These are phyloP conservation scores for Hygrocybe coccinea DNA, from an alignment of 768 basidiomycete genomes.

Conservation along the genomic window DNA sequence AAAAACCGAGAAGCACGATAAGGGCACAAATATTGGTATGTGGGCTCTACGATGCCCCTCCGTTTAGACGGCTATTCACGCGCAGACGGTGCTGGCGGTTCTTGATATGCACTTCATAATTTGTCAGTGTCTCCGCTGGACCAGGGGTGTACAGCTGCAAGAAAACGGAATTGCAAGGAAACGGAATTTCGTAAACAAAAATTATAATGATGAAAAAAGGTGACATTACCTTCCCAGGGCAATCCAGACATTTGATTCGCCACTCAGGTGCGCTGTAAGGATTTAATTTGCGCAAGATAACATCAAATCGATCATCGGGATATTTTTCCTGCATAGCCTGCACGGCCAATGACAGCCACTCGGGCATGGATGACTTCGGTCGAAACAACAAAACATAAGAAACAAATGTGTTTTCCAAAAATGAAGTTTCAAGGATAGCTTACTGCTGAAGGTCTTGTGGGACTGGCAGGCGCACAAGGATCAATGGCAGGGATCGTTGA, in stretches of 20 bases:
- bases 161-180: neutral
- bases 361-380: conserved; percentile 44
- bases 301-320: conserved; percentile 78
- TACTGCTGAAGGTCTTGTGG: neutral
- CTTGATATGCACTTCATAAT: conserved; percentile 91
- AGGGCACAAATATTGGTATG: no score
- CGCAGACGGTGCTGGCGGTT: conserved; percentile 75
- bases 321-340: conserved; percentile 65
- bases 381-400: neutral
- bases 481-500: neutral
- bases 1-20: neutral
- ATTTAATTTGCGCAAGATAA: conserved; percentile 57
- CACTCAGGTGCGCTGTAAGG: conserved; percentile 67
- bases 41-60: no score
- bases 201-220: neutral
- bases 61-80: conserved; percentile 55
- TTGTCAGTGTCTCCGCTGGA: conserved; percentile 76
- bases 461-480: neutral
- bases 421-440: conserved; percentile 13
- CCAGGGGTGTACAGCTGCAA: conserved; percentile 83
- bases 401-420: conserved; percentile 5
- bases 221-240: conserved; percentile 78
- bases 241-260: conserved; percentile 88
- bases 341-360: conserved; percentile 70
- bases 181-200: neutral